phyloP scores from a whole-genome alignment of 805 yeast species.

The Metschnikowia drakensbergensis region DNA sequence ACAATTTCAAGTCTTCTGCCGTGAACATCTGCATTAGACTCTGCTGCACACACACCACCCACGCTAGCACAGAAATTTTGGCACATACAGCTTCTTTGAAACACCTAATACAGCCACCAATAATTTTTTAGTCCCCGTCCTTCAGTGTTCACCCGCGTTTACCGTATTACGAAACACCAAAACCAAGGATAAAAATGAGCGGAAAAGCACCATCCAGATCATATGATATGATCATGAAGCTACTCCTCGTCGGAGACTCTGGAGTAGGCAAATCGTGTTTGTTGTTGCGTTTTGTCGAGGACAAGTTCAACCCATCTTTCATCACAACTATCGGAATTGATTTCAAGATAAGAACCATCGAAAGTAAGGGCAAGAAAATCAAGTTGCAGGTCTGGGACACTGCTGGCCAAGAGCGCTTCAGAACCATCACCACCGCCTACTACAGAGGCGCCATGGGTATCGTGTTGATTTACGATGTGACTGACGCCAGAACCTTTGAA shows the following conservation, averaged over 20 bases:
- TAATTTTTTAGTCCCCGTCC: background rate
- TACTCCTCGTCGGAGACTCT: conserved; percentile 90
- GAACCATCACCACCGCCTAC: conserved; percentile 91
- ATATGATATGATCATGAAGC: conserved; percentile 87
- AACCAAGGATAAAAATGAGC: conserved; percentile 38
- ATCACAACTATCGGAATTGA: conserved; percentile 98
- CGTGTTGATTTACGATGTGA: conserved; percentile 77
- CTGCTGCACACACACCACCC: conserved; percentile 1
- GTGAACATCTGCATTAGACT: background rate
- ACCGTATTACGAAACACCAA: background rate
- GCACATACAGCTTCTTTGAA: background rate
- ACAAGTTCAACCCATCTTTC: conserved; percentile 93
- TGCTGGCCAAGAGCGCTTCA: conserved; percentile 95
- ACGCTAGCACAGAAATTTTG: background rate
- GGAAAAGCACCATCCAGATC: conserved; percentile 66
- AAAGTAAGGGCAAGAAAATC: conserved; percentile 86
- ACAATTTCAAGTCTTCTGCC: background rate
- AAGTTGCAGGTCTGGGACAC: conserved; percentile 97
- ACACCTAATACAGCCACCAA: background rate
- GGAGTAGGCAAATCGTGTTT: conserved; percentile 88
- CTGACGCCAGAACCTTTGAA: conserved; percentile 87
- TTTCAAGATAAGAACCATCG: conserved; percentile 94
- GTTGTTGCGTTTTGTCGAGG: conserved; percentile 88
- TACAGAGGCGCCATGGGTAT: conserved; percentile 90
- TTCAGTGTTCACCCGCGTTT: background rate